Percentiles rank a stretch among this genome's conserved stretches.
Evolutionary conservation across 352 stramenopile species (phyloP).

Genomic region (Blastocystis sp.): DNA sequence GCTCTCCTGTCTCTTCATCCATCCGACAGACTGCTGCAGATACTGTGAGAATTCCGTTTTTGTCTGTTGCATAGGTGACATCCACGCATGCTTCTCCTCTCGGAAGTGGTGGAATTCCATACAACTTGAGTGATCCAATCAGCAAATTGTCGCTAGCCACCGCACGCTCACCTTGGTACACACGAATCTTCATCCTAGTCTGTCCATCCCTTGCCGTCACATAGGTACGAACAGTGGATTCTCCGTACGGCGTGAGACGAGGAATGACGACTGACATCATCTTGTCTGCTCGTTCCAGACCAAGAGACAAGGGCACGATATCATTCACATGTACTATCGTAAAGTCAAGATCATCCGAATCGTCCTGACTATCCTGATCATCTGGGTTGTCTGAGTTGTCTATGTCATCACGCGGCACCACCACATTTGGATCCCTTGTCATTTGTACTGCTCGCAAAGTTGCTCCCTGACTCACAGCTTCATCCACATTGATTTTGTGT

Average conservation of each 20-base stretch:
- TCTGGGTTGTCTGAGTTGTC: not conserved
- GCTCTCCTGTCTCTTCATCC: not conserved
- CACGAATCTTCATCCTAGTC: conserved; percentile 79
- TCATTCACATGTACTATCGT: conserved; percentile 83
- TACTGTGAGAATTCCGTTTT: conserved; percentile 68
- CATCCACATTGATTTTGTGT: conserved; percentile 79
- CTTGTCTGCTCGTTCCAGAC: conserved; percentile 80
- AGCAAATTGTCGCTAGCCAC: conserved; percentile 87
- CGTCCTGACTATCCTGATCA: not conserved
- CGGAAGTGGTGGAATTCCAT: conserved; percentile 77
- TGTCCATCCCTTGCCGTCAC: conserved; percentile 84
- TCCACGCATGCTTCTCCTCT: conserved; percentile 84
- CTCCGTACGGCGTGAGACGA: conserved; percentile 71
- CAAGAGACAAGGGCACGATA: conserved; percentile 83
- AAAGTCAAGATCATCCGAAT: not conserved
- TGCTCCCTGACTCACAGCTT: conserved; percentile 82
- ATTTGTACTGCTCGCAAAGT: conserved; percentile 39
- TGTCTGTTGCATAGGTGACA: conserved; percentile 83
- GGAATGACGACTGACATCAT: conserved; percentile 84
- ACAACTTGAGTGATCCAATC: conserved; percentile 80
- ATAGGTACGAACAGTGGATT: conserved; percentile 77
- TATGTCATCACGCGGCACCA: conserved; percentile 66
- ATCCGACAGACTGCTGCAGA: not conserved
- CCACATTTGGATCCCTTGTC: conserved; percentile 63
- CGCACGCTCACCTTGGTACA: conserved; percentile 85